Base-by-base conservation (phyloP, 441 rosid species). In the Gossypium davidsonii region DNA sequence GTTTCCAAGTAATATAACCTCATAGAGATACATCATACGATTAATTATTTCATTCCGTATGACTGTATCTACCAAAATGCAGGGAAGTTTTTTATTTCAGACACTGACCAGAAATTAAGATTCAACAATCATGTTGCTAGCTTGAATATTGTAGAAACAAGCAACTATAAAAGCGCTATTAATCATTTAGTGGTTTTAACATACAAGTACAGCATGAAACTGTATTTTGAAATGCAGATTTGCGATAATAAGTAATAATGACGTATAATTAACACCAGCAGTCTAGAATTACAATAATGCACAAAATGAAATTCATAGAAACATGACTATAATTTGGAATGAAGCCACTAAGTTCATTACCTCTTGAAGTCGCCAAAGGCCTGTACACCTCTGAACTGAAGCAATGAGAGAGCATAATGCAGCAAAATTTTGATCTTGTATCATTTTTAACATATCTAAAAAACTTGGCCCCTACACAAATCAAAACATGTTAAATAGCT, bases 361-460 rank as follows among this genome's bases (percentile, higher is more conserved):
- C 93, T 94, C 97, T 84, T 88, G 89, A 67, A 94, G 81, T 80
- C 98, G 84, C 89, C 95, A 89, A 67, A 92, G 86, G 72, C 97
- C 97, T 34, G 85, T 78, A 77, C 91, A 87, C 80, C 98, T 89
- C 84, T 80, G 92, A 81, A 89, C 76, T 77, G 92, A 87, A 79
- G 97, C 88, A 66, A 88, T 72, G 77, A 94, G 89, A 72, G 84
- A 82, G 81, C 85, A 79, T 67, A 90, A 57, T 4, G 94, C 93
- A 68, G 77, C 72, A 68, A 79, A 85, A 67, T 85, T 89, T 76
- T 84, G 76, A 65, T 84, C 78, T 74, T 79, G 85, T 80, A 87
- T 75, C 82, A 75, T 68, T 74, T 81, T 84, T 76, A 87, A 84
- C 77, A 92, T 57, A 71, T 85, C 82, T 12, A 83, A 70, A 84